Evolutionary conservation across 208 protist genomes (phyloP).

Genomic region (Trichomonas tenax): DNA sequence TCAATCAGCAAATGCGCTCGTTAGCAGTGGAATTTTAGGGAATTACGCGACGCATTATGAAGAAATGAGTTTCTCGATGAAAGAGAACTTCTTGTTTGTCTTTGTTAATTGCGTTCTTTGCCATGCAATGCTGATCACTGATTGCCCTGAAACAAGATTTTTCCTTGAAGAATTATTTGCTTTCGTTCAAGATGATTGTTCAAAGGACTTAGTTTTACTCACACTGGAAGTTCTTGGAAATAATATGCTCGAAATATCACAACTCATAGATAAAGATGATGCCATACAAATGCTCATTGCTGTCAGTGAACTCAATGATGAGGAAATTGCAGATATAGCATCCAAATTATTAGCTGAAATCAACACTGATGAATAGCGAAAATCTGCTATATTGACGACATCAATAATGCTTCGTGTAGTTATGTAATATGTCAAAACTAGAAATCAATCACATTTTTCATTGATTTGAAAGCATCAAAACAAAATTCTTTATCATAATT

Average conservation of each 20-base stretch:
- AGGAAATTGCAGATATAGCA: not conserved
- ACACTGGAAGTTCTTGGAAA: not conserved
- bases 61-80: not conserved
- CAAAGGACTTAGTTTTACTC: not conserved
- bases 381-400: no score
- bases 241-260: not conserved
- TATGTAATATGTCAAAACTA: no score
- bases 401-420: no score
- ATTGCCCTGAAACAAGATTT: not conserved
- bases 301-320: not conserved
- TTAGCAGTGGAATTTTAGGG: not conserved
- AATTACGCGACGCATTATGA: not conserved
- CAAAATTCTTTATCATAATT: no score
- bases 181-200: not conserved
- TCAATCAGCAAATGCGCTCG: not conserved
- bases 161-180: not conserved
- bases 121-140: not conserved
- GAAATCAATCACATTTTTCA: no score
- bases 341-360: not conserved
- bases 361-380: no score
- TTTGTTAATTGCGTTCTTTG: not conserved
- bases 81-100: not conserved
- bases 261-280: not conserved
- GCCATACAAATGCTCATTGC: not conserved
- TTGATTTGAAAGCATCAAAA: no score